Evolutionary conservation across 768 basidiomycete genomes (phyloP), one percentile per base, ranked within the genome.

Genomic region (Coprinopsis marcescibilis): DNA sequence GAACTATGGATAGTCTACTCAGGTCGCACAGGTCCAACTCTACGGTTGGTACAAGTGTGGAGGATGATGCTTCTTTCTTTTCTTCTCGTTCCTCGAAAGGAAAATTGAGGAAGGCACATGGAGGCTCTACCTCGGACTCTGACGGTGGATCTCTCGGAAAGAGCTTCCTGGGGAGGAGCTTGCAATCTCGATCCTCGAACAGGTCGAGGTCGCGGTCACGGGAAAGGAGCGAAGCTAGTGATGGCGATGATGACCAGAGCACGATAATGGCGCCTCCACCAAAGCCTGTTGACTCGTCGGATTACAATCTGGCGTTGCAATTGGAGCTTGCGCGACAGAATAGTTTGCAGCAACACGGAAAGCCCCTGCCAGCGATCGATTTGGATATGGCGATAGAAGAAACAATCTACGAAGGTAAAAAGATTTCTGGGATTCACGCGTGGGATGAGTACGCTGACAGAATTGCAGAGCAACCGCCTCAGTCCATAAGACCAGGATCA

Each of bases 301-400:
- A 91, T 57, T 75, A 76, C 55, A 86, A 94, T 59, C 69, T 95
- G 44, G 75, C 82, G 17, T 72, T 78, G 67, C 82, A 85, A 39
- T 66, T 96, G 43, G 89, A 89, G 52, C 68, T 95, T 40, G 93
- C 93, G 4, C 71, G 89, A 50, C 77, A 78, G 54, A 96, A 96
- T 60, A 90, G 89, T 60, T 73, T 83, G 57, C 86, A 76, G 60
- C 89, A 91, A 55, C 75, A 78, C 48, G 74, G 70, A 14, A 74
- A 75, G 39, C 58, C 67, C 35, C 48, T 68, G 8, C 55, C 62
- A 36, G 54, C 68, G 36, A 52, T 75, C 44, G 56, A 67, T 4
- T 57, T 75, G 53, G 77, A 79, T 13, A 64, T 57, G 23, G 70
- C 77, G 2, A 58, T 74, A 13, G 82, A 84, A 53, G 77, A 77